Conservation (phyloP, 2,329 filamentous ascomycete genomes). For the Ophiostoma sp. region DNA sequence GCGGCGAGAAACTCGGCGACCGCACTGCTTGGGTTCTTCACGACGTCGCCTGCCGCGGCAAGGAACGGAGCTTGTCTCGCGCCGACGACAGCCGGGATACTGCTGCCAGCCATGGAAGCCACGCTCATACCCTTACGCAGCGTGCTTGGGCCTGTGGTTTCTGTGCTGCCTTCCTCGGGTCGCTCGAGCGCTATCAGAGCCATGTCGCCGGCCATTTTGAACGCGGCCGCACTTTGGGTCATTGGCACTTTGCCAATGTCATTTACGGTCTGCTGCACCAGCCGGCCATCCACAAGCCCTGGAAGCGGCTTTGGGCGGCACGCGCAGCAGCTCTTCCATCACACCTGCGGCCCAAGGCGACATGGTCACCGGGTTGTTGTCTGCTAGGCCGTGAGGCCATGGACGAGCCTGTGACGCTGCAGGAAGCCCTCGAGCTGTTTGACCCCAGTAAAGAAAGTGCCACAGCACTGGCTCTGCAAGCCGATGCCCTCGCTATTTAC, state of each 20-base stretch:
- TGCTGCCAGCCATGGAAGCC: neutral
- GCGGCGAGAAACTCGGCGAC: constrained; percentile 65
- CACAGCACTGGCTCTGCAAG: constrained; percentile 57
- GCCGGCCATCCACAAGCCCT: constrained; percentile 60
- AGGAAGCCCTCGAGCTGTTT: constrained; percentile 66
- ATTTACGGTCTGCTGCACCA: constrained; percentile 69
- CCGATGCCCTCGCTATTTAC: constrained; percentile 54
- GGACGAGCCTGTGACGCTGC: constrained; percentile 39
- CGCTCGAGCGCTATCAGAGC: constrained; percentile 66
- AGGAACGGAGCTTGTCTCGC: constrained; percentile 35
- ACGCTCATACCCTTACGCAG: constrained; percentile 59
- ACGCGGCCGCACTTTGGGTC: constrained; percentile 59
- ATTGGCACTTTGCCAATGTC: constrained; percentile 70
- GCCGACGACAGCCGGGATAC: neutral
- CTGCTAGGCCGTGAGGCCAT: constrained; percentile 42
- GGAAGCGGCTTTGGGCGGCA: constrained; percentile 56
- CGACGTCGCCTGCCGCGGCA: constrained; percentile 65
- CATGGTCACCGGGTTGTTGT: constrained; percentile 57
- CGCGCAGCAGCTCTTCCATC: constrained; percentile 46
- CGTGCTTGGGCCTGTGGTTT: constrained; percentile 70
- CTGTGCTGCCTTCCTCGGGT: constrained; percentile 62
- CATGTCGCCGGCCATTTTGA: constrained; percentile 70
- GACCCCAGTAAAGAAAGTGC: constrained; percentile 58
- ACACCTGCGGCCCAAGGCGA: constrained; percentile 56
- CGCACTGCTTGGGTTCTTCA: constrained; percentile 71